Evolutionary conservation across 331 rosid species (phyloP).

Genomic region (Quercus tomentella): DNA sequence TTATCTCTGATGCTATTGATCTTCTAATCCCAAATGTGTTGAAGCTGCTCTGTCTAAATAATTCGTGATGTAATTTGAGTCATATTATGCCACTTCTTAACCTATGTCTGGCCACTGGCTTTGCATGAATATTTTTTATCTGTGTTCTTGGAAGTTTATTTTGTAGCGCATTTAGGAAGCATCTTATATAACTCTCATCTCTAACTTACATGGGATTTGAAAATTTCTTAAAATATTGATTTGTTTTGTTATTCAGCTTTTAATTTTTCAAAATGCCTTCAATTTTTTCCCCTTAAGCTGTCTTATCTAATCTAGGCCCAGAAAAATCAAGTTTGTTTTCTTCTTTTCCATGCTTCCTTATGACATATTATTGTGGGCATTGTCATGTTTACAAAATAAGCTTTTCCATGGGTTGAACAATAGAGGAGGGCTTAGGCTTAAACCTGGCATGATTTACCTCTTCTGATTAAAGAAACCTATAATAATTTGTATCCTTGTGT

Average conservation of each 20-base stretch:
- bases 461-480: neutral
- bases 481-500: neutral
- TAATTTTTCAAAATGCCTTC: neutral
- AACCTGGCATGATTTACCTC: neutral
- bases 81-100: neutral
- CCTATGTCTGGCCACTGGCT: neutral
- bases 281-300: neutral
- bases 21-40: neutral
- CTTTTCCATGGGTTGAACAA: neutral
- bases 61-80: conserved; percentile 2
- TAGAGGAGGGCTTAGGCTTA: neutral
- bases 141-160: neutral
- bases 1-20: conserved; percentile 8
- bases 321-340: neutral
- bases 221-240: neutral
- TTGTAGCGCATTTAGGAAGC: neutral
- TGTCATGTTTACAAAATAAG: neutral
- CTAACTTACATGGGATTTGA: neutral
- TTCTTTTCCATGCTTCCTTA: neutral
- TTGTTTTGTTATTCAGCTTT: neutral
- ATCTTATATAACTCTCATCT: neutral
- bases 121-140: neutral
- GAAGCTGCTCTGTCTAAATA: neutral
- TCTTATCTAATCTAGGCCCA: neutral
- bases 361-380: neutral